Evolutionary conservation across 2,329 filamentous ascomycete genomes (phyloP), one percentile per base, ranked within the genome.

Genomic region (Iodosphaeria phyllophila): DNA sequence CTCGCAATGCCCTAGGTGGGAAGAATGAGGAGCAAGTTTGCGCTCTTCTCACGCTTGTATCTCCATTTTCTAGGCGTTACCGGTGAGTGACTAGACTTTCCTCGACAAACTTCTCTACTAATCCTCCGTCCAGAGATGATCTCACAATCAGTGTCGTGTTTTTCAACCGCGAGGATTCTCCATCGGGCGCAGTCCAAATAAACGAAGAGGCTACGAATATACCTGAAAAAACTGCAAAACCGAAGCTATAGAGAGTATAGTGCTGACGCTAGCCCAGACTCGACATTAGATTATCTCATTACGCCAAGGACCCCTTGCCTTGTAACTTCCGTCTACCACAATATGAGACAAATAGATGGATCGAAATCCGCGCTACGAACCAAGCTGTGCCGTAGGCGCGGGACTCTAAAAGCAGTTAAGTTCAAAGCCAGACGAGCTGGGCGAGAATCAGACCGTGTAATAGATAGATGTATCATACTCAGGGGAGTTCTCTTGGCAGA

Each of bases 121-220:
- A 31, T 22, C 18, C 23, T 5, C 21, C 3, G n/a, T 20, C 22
- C 31, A 86, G 82, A 37, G 89, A 98, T 45, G 89, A 98, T 46
- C 56, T 98, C 33, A 98, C 89, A 0, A 86, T 98, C 10, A 82
- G 98, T 49, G 89, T 98, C 32, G 92, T 98, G 43, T 98, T 98
- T 63, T 98, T 98, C 41, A 70, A 92, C 37, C 69, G 74, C 18
- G 58, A 73, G 26, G 73, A 73, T n/a, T n/a, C n/a, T n/a, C n/a
- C n/a, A 45, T 76, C 64, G 16, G 83, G 84, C 18, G 74, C 75
- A 33, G 75, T 95, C 5, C 66, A 74, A 5, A 48, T 92, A 29
- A 98, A 95, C 50, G 60, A 74, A 34, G 86, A 93, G 42, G 89
- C 89, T 2, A 92, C 74, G 31, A 79, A 76, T 19, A 47, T 57